Evolutionary conservation across 805 yeast species (phyloP), one percentile per base, ranked within the genome.

Genomic region (Saccharomycopsis sp.): DNA sequence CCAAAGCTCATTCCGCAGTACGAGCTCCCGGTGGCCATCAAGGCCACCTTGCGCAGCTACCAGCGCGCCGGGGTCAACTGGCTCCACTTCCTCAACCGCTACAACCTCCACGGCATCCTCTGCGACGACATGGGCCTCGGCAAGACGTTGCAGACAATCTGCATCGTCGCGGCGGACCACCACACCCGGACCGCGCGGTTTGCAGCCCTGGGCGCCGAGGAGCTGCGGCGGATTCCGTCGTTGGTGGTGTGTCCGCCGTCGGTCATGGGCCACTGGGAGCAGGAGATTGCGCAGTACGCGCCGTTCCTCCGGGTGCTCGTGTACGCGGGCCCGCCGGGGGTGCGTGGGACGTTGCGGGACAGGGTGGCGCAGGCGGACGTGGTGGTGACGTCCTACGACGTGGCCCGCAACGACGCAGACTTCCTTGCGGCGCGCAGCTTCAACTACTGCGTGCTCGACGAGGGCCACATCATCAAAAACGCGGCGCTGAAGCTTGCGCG

Each of bases 121-220:
- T 94, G 99, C 82, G 99, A 94, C 70, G 99, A 94, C 82, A 94
- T 94, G 99, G 99, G 99, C 4, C 78, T 94, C 34, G 99, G 99
- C 55, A 94, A 94, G 70, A 94, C 99, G 0, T 77, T 94, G 60
- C 99, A 94, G 71, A 91, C 99, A 0, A 91, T 94, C 67, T 94
- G 99, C 73, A 92, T 95, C 64, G 91, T 94, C 56, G 89, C 99
- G 0, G 89, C 97, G 68, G 99, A 94, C 67, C 99, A 94, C 66
- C 89, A 91, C 65, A 65, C 89, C 63, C 81, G 99, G 63, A 84
- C 82, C 9, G 87, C 87, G 64, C 86, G 85, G 63, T 88, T 77
- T 69, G 64, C 70, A 53, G 76, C 72, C 5, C 83, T 96, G 0
- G 70, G 78, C 34, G 37, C n/a, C n/a, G n/a, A n/a, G n/a, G n/a